Conservation (phyloP, 2,329 filamentous ascomycete genomes). For the Arthroderma sp. region DNA sequence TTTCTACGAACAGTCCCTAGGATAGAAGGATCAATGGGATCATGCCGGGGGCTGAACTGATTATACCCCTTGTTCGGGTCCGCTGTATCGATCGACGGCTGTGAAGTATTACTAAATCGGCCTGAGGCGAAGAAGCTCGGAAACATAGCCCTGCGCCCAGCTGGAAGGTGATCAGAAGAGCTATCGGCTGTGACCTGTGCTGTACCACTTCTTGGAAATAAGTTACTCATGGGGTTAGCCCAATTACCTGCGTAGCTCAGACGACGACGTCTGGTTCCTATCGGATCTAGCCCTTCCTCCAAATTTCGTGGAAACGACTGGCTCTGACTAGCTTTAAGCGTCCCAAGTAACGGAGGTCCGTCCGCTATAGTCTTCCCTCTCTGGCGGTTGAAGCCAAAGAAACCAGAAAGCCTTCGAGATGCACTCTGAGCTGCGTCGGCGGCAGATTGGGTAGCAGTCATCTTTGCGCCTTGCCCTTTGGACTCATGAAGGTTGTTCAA, state of each 20-base stretch:
- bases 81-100: constrained; percentile 20
- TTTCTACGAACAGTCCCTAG: constrained; percentile 30
- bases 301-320: constrained; percentile 49
- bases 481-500: constrained; percentile 24
- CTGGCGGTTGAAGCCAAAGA: constrained; percentile 46
- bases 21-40: constrained; percentile 34
- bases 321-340: constrained; percentile 47
- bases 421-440: constrained; percentile 33
- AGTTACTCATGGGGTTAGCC: constrained; percentile 36
- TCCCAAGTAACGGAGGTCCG: constrained; percentile 44
- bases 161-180: constrained; percentile 21
- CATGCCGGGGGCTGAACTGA: constrained; percentile 34
- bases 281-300: constrained; percentile 39
- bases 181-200: constrained; percentile 28
- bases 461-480: constrained; percentile 8
- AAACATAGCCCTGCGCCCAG: constrained; percentile 26
- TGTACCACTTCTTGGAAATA: constrained; percentile 35
- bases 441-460: constrained; percentile 4
- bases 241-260: constrained; percentile 45
- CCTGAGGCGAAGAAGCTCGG: constrained; percentile 32
- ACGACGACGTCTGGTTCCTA: constrained; percentile 38
- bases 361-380: constrained; percentile 48
- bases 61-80: constrained; percentile 30
- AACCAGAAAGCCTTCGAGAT: constrained; percentile 42
- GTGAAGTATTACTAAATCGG: constrained; percentile 21